Evolutionary conservation across 2,329 filamentous ascomycete species (phyloP).

Genomic region (Zymoseptoria passerinii): DNA sequence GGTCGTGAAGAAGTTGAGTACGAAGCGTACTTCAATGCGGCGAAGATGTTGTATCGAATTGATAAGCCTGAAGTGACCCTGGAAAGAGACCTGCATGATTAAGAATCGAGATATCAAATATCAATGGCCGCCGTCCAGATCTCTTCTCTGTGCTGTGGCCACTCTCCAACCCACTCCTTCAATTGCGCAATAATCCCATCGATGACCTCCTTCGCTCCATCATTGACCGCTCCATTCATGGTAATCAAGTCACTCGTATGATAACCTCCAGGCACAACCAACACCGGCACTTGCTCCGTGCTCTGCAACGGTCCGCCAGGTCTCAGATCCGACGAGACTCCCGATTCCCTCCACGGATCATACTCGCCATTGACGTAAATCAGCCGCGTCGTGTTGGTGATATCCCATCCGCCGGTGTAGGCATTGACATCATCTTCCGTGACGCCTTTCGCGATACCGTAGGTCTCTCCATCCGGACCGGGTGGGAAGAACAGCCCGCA

Average conservation of each 20-base stretch:
- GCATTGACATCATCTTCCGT: conserved; percentile 44
- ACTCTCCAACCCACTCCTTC: conserved; percentile 48
- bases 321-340: conserved; percentile 45
- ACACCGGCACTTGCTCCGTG: conserved; percentile 42
- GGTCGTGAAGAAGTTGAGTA: conserved; percentile 24
- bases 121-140: neutral
- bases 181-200: conserved; percentile 44
- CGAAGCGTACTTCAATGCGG: conserved; percentile 27
- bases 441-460: conserved; percentile 40
- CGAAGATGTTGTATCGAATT: conserved; percentile 24
- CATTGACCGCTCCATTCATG: conserved; percentile 41
- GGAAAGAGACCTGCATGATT: conserved; percentile 25
- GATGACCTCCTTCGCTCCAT: conserved; percentile 42
- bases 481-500: conserved; percentile 50
- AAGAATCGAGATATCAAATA: neutral
- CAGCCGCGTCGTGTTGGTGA: conserved; percentile 48
- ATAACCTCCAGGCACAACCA: conserved; percentile 45
- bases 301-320: conserved; percentile 47
- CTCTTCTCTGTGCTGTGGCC: conserved; percentile 8
- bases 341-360: conserved; percentile 52
- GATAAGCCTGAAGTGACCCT: conserved; percentile 22
- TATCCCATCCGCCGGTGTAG: conserved; percentile 49
- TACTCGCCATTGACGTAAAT: conserved; percentile 52
- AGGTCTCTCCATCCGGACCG: conserved; percentile 40
- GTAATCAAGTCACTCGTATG: conserved; percentile 50